A percentile compares a stretch with the other conserved stretches of the same genome.
Evolutionary conservation across 441 rosid species (phyloP).

Genomic region (Croton setiger): DNA sequence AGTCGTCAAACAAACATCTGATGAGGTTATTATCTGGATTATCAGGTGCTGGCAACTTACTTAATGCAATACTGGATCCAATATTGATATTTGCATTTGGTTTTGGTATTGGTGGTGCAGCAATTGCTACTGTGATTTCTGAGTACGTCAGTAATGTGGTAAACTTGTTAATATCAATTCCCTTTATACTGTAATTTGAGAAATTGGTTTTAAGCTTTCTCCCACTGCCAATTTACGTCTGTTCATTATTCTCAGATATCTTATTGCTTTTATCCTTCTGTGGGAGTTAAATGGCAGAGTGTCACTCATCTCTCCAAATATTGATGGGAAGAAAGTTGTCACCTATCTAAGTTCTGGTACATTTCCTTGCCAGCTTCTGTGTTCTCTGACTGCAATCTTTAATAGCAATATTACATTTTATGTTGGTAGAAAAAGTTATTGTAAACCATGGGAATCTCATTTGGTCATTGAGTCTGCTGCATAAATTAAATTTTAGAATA

Average conservation of each 20-base stretch:
- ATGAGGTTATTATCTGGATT: conserved; percentile 24
- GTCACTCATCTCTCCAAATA: conserved; percentile 56
- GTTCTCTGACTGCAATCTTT: neutral
- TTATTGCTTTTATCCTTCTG: conserved; percentile 77
- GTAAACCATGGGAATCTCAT: neutral
- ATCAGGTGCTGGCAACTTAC: conserved; percentile 78
- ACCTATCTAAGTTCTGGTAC: conserved; percentile 82
- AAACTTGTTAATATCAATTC: conserved; percentile 37
- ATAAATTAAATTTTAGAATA: neutral
- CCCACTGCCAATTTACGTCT: conserved; percentile 14
- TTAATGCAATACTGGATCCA: conserved; percentile 76
- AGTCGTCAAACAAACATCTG: conserved; percentile 5
- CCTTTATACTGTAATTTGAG: conserved; percentile 14
- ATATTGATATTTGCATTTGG: conserved; percentile 65
- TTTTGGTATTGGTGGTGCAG: conserved; percentile 85
- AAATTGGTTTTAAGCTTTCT: conserved; percentile 1
- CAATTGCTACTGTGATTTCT: conserved; percentile 87
- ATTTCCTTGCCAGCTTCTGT: conserved; percentile 12
- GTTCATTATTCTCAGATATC: conserved; percentile 47
- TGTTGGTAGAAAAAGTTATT: neutral
- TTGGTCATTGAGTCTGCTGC: neutral
- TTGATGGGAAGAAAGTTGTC: conserved; percentile 56
- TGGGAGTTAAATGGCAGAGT: conserved; percentile 82
- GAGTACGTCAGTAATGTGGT: conserved; percentile 88
- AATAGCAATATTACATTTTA: neutral